phyloP scores from a whole-genome alignment of 352 stramenopile genomes.

The Blastocystis sp. region DNA sequence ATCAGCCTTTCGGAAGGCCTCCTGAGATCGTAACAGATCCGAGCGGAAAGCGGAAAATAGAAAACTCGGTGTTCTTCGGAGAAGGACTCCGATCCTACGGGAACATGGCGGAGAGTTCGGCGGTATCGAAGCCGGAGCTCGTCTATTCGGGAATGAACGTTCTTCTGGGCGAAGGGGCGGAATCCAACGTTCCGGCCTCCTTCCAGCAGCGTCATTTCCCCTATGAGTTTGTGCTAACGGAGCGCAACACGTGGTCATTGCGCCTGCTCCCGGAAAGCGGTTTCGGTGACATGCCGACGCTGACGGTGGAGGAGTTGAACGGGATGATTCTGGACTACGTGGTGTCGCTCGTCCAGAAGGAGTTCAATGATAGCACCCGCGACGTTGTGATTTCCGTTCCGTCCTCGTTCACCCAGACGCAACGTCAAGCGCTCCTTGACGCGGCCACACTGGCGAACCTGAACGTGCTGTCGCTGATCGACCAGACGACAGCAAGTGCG shows the following conservation, averaged over 20 bases:
- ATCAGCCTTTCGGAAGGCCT: neutral
- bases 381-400: conserved; percentile 29
- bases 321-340: conserved; percentile 31
- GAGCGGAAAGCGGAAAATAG: conserved; percentile 28
- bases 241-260: conserved; percentile 8
- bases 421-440: conserved; percentile 19
- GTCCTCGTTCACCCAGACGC: neutral
- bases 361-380: neutral
- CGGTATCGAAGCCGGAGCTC: neutral
- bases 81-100: neutral
- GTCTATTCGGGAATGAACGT: conserved; percentile 7
- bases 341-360: neutral
- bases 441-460: conserved; percentile 1
- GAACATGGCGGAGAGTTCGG: neutral
- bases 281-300: neutral
- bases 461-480: neutral
- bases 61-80: conserved; percentile 6
- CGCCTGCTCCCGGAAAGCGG: neutral
- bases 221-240: conserved; percentile 18
- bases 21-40: neutral
- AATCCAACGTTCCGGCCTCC: neutral
- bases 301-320: conserved; percentile 10
- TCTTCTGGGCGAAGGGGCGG: neutral
- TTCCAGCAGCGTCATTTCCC: neutral
- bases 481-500: conserved; percentile 35